Base-by-base conservation (phyloP, 805 yeast species). In the Sugiyamaella floridensis region DNA sequence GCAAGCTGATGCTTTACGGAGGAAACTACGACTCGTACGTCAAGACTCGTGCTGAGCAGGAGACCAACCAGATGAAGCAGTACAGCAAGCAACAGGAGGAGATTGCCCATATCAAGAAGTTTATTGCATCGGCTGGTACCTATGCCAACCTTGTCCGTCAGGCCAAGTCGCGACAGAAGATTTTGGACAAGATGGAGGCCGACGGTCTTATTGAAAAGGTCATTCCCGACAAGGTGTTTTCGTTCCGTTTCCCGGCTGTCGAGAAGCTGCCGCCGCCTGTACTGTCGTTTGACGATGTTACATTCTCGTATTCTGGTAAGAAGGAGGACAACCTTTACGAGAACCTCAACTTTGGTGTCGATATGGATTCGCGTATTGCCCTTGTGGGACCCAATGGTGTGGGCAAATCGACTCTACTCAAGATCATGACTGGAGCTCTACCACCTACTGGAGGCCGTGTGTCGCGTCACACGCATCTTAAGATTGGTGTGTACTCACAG, bases 241-340 rank as follows among this genome's bases (percentile, higher is more conserved):
- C 93, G 1, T 93, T 93, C 82, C 80, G 86, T 66, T 93, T 93
- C 81, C 89, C 97, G 50, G 89, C 84, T 41, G 96, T 90, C 57
- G 98, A 92, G 71, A 89, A 93, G 78, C 80, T 93, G 64, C 99
- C 99, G 58, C 99, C 99, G 59, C 99, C 99, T 70, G 99, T 93
- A 50, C 77, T 93, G 71, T 89, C 98, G 7, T 93, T 93, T 69
- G 98, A 92, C 71, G 90, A 85, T 65, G 95, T 93, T 67, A 82
- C 95, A 19, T 93, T 93, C 73, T 77, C 97, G 18, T 93, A 93
- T 74, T 65, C 71, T 41, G 77, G 77, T 44, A 86, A 87, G 29
- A 71, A 78, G 47, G 96, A 88, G 73, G 83, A 93, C 73, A 85
- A 89, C 73, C 78, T 93, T 66, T 93, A 93, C 75, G 89, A 86